These are phyloP conservation scores for Houttuynia cordata DNA, from an alignment of 164 flowering plant genomes.

Conservation along the genomic window DNA sequence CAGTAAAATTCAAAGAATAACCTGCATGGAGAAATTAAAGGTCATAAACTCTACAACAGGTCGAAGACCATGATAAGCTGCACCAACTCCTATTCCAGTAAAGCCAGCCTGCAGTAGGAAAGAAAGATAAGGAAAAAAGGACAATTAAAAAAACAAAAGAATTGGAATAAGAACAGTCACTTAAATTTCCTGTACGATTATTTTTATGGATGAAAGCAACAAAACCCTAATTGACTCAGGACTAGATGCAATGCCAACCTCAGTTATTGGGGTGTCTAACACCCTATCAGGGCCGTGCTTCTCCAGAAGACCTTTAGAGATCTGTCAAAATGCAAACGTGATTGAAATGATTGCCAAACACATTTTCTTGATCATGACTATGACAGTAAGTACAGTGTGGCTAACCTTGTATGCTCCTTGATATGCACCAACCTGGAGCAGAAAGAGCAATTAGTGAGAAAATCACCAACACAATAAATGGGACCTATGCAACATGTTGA, in stretches of 20 bases:
- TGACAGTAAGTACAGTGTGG: background rate
- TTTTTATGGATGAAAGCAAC: background rate
- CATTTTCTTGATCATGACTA: no score
- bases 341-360: background rate
- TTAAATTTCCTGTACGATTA: background rate
- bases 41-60: conserved; percentile 98
- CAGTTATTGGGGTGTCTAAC: conserved; percentile 93
- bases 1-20: no score
- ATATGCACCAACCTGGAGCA: conserved; percentile 85
- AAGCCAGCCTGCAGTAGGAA: conserved; percentile 69
- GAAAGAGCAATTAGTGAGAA: background rate
- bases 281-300: conserved; percentile 97
- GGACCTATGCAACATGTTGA: background rate
- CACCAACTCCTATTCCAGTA: conserved; percentile 95
- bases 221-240: background rate
- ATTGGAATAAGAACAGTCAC: background rate
- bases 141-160: background rate
- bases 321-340: conserved; percentile 20
- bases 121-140: background rate
- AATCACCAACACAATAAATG: background rate
- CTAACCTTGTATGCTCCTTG: conserved; percentile 99
- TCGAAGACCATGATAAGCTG: conserved; percentile 75
- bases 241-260: conserved; percentile 29
- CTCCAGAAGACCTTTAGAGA: conserved; percentile 80
- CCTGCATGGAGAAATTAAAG: conserved; percentile 99